Percentiles rank a stretch among this genome's conserved stretches.
These are phyloP conservation scores for Helianthus tuberosus DNA, from an alignment of 129 eudicot species.

Conservation along the genomic window DNA sequence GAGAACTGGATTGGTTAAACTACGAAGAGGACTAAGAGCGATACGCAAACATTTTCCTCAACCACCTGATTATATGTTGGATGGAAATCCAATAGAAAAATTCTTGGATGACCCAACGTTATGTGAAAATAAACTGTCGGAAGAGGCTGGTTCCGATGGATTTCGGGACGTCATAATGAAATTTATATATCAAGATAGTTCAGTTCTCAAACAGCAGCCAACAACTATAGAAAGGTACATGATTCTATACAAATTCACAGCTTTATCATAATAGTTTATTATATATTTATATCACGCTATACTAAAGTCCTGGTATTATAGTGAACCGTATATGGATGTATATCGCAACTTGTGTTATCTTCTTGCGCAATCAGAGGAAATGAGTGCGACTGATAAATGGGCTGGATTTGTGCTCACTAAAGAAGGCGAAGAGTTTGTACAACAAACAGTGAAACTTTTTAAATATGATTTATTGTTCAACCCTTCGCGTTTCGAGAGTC, in stretches of 20 bases:
- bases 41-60: constrained; percentile 95
- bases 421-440: constrained; percentile 96
- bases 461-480: constrained; percentile 88
- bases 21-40: constrained; percentile 92
- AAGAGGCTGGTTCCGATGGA: constrained; percentile 81
- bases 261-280: constrained; percentile 13
- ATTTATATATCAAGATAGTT: constrained; percentile 53
- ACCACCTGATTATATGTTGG: constrained; percentile 72
- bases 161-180: constrained; percentile 72
- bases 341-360: constrained; percentile 86
- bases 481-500: constrained; percentile 87
- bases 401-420: constrained; percentile 96
- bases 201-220: constrained; percentile 46
- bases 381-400: constrained; percentile 93
- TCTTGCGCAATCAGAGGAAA: constrained; percentile 89
- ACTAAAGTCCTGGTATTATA: constrained; percentile 42
- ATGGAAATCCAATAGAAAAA: constrained; percentile 84
- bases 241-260: constrained; percentile 13
- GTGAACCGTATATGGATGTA: constrained; percentile 92
- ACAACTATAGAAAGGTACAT: constrained; percentile 58
- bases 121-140: constrained; percentile 87
- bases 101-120: constrained; percentile 78
- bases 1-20: constrained; percentile 86
- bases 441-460: constrained; percentile 80
- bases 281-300: constrained; percentile 12